These are phyloP conservation scores for Aureobasidium sp. DNA, from an alignment of 2,329 filamentous ascomycete genomes.

Conservation along the genomic window DNA sequence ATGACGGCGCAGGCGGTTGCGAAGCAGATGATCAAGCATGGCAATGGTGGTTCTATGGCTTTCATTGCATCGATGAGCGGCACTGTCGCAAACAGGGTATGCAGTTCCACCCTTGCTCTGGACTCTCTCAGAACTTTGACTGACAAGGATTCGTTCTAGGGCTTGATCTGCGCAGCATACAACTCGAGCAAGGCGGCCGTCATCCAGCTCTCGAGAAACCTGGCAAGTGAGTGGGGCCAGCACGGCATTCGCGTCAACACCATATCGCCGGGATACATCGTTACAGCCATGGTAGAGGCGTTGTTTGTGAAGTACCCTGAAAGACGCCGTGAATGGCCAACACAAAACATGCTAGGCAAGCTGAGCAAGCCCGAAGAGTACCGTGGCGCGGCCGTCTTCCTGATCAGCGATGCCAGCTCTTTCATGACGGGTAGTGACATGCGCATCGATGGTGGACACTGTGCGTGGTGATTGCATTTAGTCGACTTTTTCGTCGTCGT, in stretches of 20 bases:
- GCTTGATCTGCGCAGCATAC: conserved; percentile 62
- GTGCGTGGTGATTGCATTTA: conserved; percentile 39
- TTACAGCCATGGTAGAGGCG: conserved; percentile 74
- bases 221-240: conserved; percentile 66
- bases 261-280: conserved; percentile 72
- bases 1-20: conserved; percentile 59
- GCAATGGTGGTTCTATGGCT: conserved; percentile 53
- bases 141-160: conserved; percentile 37
- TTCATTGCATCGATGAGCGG: conserved; percentile 59
- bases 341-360: conserved; percentile 71
- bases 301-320: conserved; percentile 73
- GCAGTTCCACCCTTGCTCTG: conserved; percentile 24
- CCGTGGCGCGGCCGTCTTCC: conserved; percentile 33
- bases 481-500: conserved; percentile 5
- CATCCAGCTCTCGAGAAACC: conserved; percentile 61
- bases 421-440: conserved; percentile 52
- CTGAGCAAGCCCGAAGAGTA: conserved; percentile 33
- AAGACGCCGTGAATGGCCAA: conserved; percentile 60
- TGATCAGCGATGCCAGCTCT: conserved; percentile 38
- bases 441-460: conserved; percentile 49
- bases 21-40: conserved; percentile 56
- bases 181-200: conserved; percentile 72
- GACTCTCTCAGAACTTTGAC: neutral
- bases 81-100: conserved; percentile 55
- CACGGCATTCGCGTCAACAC: conserved; percentile 74